Evolutionary conservation across 805 yeast species (phyloP), one percentile per base, ranked within the genome.

Genomic region (Sungouiella blattae): DNA sequence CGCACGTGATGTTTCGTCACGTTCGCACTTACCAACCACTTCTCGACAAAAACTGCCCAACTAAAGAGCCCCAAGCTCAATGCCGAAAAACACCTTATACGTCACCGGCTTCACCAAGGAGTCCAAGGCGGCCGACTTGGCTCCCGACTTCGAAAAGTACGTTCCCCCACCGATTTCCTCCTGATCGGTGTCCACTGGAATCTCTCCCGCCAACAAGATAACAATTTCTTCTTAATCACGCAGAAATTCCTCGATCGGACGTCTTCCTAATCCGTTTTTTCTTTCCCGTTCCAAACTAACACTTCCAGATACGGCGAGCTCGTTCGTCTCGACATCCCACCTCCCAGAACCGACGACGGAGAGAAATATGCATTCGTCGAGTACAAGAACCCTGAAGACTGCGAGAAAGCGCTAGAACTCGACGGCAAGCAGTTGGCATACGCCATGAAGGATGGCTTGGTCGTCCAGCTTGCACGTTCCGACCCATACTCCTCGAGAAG

Each of bases 311-410:
- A 48, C 44, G 85, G 84, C 32, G 70, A 68, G 45, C 61, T 79
- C 28, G 74, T 75, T 32, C 68, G 80, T 57, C 73, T 78, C 33
- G 80, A 74, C 43, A 73, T 78, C 30, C 78, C 83, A 27, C 83
- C 83, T 36, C 80, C 83, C 40, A 71, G 77, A 56, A 65, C 73
- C 18, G 71, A 71, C 37, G 80, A 75, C 45, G 78, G 78, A 26
- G 68, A 75, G 41, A 79, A 77, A 47, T 79, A 67, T 49, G 85
- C 83, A 6, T 79, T 78, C 57, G 83, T 79, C 17, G 82, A 78
- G 50, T 79, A 69, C 53, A 66, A 69, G 43, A 68, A 61, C 33
- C 49, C 60, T 11, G 75, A 71, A 43, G 78, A 73, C 50, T 77
- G 80, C 43, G 77, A 76, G 44, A 64, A 64, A 24, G 81, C 83